Percentiles rank a stretch among this genome's conserved stretches.
phyloP scores from a whole-genome alignment of 441 rosid genomes.

The Daphne laureola region DNA sequence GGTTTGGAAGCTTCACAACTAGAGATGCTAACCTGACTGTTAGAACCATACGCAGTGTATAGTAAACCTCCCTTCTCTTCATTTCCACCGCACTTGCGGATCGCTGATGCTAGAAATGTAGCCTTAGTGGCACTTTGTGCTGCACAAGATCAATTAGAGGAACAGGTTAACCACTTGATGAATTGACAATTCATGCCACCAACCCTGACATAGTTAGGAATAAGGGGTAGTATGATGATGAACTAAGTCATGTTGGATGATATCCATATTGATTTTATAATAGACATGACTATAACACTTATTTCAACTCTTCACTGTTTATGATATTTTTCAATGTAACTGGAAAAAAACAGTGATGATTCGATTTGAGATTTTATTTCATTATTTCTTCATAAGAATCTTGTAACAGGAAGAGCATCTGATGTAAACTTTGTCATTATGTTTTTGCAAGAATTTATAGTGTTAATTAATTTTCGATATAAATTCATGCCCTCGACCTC shows the following conservation, averaged over 20 bases:
- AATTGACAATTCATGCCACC: no score
- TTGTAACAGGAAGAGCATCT: no score
- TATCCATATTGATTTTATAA: no score
- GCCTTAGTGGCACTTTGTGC: slow-evolving; percentile 75
- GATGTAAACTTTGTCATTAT: not conserved
- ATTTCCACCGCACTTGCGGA: slow-evolving; percentile 87
- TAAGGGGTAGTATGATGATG: no score
- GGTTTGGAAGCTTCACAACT: not conserved
- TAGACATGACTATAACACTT: no score
- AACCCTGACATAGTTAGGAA: no score
- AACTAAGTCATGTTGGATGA: no score
- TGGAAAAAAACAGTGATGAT: no score
- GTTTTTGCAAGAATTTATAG: not conserved
- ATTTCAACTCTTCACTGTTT: no score
- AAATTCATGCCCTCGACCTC: not conserved
- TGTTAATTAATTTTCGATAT: slow-evolving; percentile 1
- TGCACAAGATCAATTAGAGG: slow-evolving; percentile 13
- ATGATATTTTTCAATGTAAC: no score
- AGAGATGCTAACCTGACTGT: slow-evolving; percentile 57
- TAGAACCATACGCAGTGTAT: slow-evolving; percentile 78
- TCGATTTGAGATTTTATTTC: no score
- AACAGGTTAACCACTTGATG: slow-evolving; percentile 5
- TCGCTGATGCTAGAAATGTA: slow-evolving; percentile 75
- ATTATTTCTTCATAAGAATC: no score
- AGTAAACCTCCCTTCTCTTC: slow-evolving; percentile 68